Evolutionary conservation across 1,284 basidiomycete genomes (phyloP), one percentile per base, ranked within the genome.

Genomic region (Puccinia novopanici): DNA sequence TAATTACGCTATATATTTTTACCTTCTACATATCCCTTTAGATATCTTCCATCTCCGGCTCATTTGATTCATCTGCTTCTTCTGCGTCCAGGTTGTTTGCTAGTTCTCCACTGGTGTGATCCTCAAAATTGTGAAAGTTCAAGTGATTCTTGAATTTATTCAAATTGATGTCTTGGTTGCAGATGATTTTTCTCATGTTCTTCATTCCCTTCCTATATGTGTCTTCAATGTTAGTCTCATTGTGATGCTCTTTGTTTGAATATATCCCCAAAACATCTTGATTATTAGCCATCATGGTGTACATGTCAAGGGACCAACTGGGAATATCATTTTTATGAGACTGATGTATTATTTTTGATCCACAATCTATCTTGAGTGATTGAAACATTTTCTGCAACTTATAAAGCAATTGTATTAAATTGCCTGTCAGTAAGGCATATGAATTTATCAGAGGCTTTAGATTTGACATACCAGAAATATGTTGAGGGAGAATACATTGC

Each of bases 331-430:
- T 67, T 4, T 42, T 45, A 27, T 67, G 65, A 4, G 65, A 67
- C 24, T 67, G 65, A 19, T 27, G 15, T n/a, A 67, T 30, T 2
- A 67, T 24, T 2, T 24, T 45, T 4, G 65, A 6, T 8, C 65
- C 65, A 67, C 65, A 67, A 12, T 67, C 40, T 2, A 2, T 24
- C 22, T 45, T 45, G 45, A 45, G 45, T 45, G 45, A 17, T 2
- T 67, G 37, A 27, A 67, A 67, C 65, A 68, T 50, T 12, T 34
- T 15, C 34, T 68, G 42, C 13, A 68, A 27, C 67, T 68, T 19
- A 19, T 10, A 19, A 52, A 52, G 19, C 10, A 19, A 52, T 4
- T 4, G 5, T 5, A 15, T 52, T 10, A 52, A 22, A 4, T 45
- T 45, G n/a, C n/a, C n/a, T 45, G 45, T 45, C 45, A 8, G 6